A percentile compares a stretch with the other conserved stretches of the same genome.
Conservation (phyloP, 2,329 filamentous ascomycete species). For the Zasmidium cellare region DNA sequence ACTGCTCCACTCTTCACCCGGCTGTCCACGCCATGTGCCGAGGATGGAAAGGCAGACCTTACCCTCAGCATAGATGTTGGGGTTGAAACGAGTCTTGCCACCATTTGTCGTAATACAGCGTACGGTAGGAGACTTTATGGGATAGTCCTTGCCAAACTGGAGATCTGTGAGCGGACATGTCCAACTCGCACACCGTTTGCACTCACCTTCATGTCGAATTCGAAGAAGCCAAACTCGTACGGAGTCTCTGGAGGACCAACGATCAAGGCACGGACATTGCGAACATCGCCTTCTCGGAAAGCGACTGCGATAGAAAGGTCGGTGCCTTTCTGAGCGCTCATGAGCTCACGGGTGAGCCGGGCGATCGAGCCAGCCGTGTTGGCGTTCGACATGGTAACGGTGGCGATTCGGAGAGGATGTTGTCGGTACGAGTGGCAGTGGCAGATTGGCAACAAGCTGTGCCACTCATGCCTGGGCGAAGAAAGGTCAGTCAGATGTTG, state of each 20-base stretch:
- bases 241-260: constrained; percentile 76
- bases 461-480: background rate
- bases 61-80: constrained; percentile 89
- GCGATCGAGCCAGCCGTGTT: constrained; percentile 32
- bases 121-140: constrained; percentile 62
- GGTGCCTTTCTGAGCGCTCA: constrained; percentile 76
- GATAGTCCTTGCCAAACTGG: constrained; percentile 68
- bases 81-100: constrained; percentile 89
- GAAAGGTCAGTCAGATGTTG: background rate
- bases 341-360: constrained; percentile 66
- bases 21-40: constrained; percentile 89
- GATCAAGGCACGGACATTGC: constrained; percentile 82
- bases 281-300: constrained; percentile 83
- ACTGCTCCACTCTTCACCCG: constrained; percentile 92
- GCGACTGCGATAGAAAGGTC: constrained; percentile 88
- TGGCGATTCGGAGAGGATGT: background rate
- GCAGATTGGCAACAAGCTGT: background rate
- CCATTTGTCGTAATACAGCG: constrained; percentile 80
- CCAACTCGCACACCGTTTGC: background rate
- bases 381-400: constrained; percentile 24
- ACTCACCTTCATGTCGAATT: constrained; percentile 56
- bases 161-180: background rate
- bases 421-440: background rate
- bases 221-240: constrained; percentile 97
- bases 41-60: constrained; percentile 79